A percentile compares a stretch with the other conserved stretches of the same genome.
phyloP scores from a whole-genome alignment of 169 alveolate genomes.

The Eimeria nieschulzi region DNA sequence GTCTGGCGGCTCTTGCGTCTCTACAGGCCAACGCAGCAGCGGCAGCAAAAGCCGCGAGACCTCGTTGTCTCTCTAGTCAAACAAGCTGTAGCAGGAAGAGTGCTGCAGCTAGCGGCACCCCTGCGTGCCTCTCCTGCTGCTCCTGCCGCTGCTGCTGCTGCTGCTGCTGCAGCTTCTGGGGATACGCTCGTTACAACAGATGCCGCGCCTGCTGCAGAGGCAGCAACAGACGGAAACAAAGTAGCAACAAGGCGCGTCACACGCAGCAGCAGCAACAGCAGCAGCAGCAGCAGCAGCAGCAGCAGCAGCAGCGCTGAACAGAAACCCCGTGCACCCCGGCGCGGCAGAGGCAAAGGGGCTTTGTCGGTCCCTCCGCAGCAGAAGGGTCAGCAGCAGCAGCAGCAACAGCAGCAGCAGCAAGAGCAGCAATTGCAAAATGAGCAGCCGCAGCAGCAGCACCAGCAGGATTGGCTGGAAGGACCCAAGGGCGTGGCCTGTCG shows the following conservation, averaged over 20 bases:
- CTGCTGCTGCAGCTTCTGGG: background rate
- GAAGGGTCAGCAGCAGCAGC: background rate
- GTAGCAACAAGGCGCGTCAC: conserved; percentile 26
- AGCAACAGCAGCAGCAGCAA: background rate
- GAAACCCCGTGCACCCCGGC: background rate
- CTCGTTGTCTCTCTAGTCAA: conserved; percentile 14
- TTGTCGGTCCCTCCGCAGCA: background rate
- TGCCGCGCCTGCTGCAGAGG: conserved; percentile 14
- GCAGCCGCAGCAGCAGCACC: conserved; percentile 53
- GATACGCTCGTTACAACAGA: background rate
- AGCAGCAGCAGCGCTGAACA: background rate
- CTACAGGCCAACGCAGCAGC: conserved; percentile 48
- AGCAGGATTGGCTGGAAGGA: background rate
- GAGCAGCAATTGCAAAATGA: conserved; percentile 16
- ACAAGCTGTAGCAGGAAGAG: background rate
- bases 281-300: conserved; percentile 37
- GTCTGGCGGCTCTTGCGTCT: conserved; percentile 40
- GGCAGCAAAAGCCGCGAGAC: conserved; percentile 48
- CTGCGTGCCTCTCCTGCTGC: conserved; percentile 24
- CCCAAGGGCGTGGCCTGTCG: conserved; percentile 34
- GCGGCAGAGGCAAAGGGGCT: background rate
- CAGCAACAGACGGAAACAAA: background rate
- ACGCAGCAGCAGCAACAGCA: conserved; percentile 28
- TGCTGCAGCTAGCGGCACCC: conserved; percentile 4
- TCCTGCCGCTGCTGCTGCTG: conserved; percentile 5